Evolutionary conservation across 2,329 filamentous ascomycete genomes (phyloP), one percentile per base, ranked within the genome.

Genomic region (Rhexocercosporidium sp.): DNA sequence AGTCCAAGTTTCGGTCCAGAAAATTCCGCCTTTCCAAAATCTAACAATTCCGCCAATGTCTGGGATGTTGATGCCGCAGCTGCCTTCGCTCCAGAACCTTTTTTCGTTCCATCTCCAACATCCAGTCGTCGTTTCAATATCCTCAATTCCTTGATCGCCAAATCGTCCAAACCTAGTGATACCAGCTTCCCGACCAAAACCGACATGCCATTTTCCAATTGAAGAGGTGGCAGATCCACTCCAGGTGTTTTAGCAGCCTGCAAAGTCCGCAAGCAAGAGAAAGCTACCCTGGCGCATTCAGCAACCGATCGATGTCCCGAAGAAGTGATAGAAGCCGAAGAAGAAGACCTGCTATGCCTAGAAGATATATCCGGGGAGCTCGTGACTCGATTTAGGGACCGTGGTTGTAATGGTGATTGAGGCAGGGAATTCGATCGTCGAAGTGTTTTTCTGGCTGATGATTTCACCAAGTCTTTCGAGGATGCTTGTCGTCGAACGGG

Each of bases 181-280:
- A 93, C 80, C 0, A 94, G 81, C 75, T 89, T 92, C 46, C 86
- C 86, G 46, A 90, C 79, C 62, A 94, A 83, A 0, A 89, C 88
- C 18, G 90, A 86, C 83, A 92, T 91, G 63, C 91, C 92, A 67
- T 83, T 88, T 75, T 94, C 92, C 3, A 94, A 78, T 75, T 94
- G 91, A 46, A 92, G 80, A 53, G 86, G 84, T 1, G 87, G 84
- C n/a, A 89, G 80, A 11, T 84, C 79, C 11, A 88, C 79, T 9
- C 84, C 82, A 6, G 85, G 79, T 0, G 84, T 80, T 29, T 84
- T 81, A 22, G 77, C 76, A 34, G 78, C 81, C 60, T 91, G 86
- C 27, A 88, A 74, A 31, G 84, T 82, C 59, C 90, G 83, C 46
- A 94, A 80, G 59, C 87, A 88, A 7, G 84, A 80, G 74, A 94